Percentiles rank a stretch among this genome's conserved stretches.
phyloP scores from a whole-genome alignment of 805 yeast species.

The Candida odintsovae region DNA sequence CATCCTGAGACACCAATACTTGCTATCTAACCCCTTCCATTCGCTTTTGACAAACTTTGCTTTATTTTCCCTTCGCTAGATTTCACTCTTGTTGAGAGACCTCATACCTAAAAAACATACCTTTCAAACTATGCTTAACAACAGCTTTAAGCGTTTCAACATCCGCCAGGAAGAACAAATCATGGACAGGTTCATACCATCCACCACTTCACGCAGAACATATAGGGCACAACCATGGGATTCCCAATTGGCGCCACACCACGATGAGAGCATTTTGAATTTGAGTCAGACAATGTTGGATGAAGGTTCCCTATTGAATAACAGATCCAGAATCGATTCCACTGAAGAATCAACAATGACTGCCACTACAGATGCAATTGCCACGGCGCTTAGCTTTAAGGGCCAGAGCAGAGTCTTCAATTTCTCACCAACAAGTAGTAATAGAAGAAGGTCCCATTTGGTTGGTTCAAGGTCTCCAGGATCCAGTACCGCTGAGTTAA shows the following conservation, averaged over 20 bases:
- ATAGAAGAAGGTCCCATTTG: neutral
- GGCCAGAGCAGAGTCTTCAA: slow-evolving; percentile 31
- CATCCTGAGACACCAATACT: neutral
- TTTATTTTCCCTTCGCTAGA: neutral
- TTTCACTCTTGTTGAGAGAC: neutral
- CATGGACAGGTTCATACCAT: slow-evolving; percentile 36
- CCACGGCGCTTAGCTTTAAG: neutral
- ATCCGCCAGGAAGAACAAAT: slow-evolving; percentile 8
- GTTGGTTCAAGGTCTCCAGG: neutral
- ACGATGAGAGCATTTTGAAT: slow-evolving; percentile 14
- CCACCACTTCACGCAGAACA: slow-evolving; percentile 24
- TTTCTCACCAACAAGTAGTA: slow-evolving; percentile 16
- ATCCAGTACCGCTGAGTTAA: slow-evolving; percentile 1
- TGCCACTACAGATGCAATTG: neutral
- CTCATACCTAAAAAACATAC: neutral
- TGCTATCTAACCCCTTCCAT: neutral
- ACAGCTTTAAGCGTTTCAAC: slow-evolving; percentile 1
- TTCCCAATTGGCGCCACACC: neutral
- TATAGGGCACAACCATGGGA: slow-evolving; percentile 18
- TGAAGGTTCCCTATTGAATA: slow-evolving; percentile 11
- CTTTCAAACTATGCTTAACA: slow-evolving; percentile 2
- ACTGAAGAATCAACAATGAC: neutral
- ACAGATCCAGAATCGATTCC: neutral
- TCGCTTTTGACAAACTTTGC: neutral
- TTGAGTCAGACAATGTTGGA: slow-evolving; percentile 9